phyloP scores from a whole-genome alignment of 192 early-diverging fungal genomes.

The Backusella liffmaniae region DNA sequence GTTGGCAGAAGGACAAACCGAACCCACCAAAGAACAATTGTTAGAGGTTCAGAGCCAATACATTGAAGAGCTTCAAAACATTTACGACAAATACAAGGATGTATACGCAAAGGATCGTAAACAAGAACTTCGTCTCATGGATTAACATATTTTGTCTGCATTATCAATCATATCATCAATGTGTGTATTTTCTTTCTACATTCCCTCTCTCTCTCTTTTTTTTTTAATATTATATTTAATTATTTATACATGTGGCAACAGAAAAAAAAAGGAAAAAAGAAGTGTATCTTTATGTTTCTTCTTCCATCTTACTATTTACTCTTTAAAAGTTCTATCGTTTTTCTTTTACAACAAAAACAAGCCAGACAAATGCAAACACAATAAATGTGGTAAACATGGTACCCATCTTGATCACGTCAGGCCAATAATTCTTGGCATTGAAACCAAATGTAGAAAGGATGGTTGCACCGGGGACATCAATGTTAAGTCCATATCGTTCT shows the following conservation, averaged over 20 bases:
- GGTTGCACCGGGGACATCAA: constrained; percentile 81
- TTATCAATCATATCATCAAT: background rate
- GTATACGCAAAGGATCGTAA: constrained; percentile 63
- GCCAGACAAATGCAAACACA: constrained; percentile 71
- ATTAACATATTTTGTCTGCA: constrained; percentile 40
- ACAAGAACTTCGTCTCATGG: constrained; percentile 63
- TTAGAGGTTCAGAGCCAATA: constrained; percentile 63
- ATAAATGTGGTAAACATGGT: constrained; percentile 62
- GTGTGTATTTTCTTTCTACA: background rate
- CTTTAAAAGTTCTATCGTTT: constrained; percentile 48
- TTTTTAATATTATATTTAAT: background rate
- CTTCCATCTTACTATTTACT: background rate
- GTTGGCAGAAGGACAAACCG: constrained; percentile 37
- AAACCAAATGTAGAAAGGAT: constrained; percentile 89
- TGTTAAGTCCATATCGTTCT: constrained; percentile 77
- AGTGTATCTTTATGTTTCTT: background rate
- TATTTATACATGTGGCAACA: background rate
- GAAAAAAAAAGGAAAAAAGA: background rate
- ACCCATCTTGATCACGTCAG: constrained; percentile 64
- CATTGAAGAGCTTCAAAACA: constrained; percentile 57
- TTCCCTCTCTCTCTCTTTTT: background rate
- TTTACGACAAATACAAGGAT: constrained; percentile 75
- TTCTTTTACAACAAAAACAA: constrained; percentile 82
- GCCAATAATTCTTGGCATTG: constrained; percentile 79
- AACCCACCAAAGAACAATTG: constrained; percentile 63